Evolutionary conservation across 2,329 filamentous ascomycete species (phyloP).

Genomic region (Stagonosporopsis chrysanthemi): DNA sequence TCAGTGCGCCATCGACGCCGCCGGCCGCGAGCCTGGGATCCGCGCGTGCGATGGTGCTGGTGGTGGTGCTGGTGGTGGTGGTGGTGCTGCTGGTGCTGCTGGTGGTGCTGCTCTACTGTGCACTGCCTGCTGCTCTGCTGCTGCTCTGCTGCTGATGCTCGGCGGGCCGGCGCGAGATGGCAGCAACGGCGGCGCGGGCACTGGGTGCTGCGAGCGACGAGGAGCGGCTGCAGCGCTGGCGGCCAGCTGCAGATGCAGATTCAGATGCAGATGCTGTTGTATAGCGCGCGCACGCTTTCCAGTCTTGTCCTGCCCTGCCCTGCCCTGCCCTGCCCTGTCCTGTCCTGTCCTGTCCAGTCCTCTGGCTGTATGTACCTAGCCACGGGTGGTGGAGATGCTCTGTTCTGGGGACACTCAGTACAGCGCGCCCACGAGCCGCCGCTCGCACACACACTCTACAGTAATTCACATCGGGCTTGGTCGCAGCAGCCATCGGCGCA

Average conservation of each 20-base stretch:
- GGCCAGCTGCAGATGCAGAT: slow-evolving; percentile 27
- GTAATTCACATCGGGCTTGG: slow-evolving; percentile 46
- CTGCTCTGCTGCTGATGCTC: slow-evolving; percentile 36
- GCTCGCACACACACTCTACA: slow-evolving; percentile 50
- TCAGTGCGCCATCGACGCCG: slow-evolving; percentile 38
- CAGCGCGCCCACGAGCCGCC: slow-evolving; percentile 40
- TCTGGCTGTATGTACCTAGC: slow-evolving; percentile 33
- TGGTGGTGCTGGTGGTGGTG: neutral
- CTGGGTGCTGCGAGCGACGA: slow-evolving; percentile 23
- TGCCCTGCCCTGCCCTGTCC: too few species aligned
- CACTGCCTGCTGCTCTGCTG: neutral
- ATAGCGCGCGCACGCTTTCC: slow-evolving; percentile 30
- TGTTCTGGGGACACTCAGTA: slow-evolving; percentile 41
- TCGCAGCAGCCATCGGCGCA: slow-evolving; percentile 37
- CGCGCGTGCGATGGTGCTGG: slow-evolving; percentile 4
- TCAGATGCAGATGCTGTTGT: too few species aligned
- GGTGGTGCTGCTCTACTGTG: too few species aligned
- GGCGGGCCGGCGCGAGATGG: slow-evolving; percentile 48
- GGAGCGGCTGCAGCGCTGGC: slow-evolving; percentile 25
- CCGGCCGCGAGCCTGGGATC: slow-evolving; percentile 28
- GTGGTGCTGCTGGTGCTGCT: neutral
- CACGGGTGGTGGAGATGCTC: slow-evolving; percentile 48
- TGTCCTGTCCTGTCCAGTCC: slow-evolving; percentile 24
- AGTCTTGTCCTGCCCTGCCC: too few species aligned
- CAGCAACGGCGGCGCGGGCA: slow-evolving; percentile 34